Evolutionary conservation across 2,329 filamentous ascomycete genomes (phyloP).

Genomic region (Daldinia sp.): DNA sequence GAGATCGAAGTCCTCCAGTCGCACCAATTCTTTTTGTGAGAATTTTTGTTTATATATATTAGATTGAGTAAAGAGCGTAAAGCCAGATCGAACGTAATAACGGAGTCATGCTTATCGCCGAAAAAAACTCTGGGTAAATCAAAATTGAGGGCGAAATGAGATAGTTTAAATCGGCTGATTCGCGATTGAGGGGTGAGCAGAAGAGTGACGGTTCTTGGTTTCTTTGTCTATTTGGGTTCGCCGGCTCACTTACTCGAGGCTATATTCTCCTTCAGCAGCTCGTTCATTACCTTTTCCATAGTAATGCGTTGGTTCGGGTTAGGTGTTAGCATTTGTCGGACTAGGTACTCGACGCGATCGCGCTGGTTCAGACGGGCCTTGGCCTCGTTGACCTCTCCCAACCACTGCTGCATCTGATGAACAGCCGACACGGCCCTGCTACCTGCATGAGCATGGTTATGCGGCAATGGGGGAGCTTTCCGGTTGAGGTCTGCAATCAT

Average conservation of each 20-base stretch:
- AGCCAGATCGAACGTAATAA: background rate
- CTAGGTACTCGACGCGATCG: constrained; percentile 60
- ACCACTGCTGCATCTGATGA: constrained; percentile 64
- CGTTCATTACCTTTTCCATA: constrained; percentile 59
- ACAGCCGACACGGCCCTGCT: constrained; percentile 50
- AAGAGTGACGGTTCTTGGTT: background rate
- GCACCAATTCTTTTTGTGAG: background rate
- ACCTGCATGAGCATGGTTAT: constrained; percentile 30
- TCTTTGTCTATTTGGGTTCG: background rate
- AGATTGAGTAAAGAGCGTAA: background rate
- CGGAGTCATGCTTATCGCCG: background rate
- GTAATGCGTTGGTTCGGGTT: constrained; percentile 61
- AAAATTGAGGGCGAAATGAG: constrained; percentile 5
- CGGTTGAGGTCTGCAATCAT: constrained; percentile 65
- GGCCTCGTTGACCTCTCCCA: constrained; percentile 60
- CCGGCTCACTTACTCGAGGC: constrained; percentile 42
- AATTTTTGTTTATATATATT: background rate
- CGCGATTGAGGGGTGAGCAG: background rate
- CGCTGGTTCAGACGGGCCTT: constrained; percentile 55
- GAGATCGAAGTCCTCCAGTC: background rate
- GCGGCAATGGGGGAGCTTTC: constrained; percentile 32
- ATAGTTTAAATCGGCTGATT: background rate
- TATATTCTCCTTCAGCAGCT: constrained; percentile 48
- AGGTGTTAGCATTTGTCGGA: constrained; percentile 63
- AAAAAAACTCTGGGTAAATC: constrained; percentile 13